These are phyloP conservation scores for maize (Zea mays) DNA, from an alignment of 176 grass and related monocot species.

Conservation along the genomic window Zm-B73-REFERENCE-NAM-5.0 NC_050103.1:115808001-115808500, in stretches of 20 bases:
- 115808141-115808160: conserved; percentile 93
- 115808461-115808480: too few relatives aligned
- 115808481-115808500: too few relatives aligned
- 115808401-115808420: too few relatives aligned
- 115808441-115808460: too few relatives aligned
- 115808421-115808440: too few relatives aligned
- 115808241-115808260: conserved; percentile 51
- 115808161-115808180: conserved; percentile 95
- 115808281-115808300: background rate
- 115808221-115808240: conserved; percentile 87
- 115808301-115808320: background rate
- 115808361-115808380: background rate
- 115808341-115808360: background rate
- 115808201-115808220: conserved; percentile 82
- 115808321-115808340: background rate
- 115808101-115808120: conserved; percentile 88
- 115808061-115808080: conserved; percentile 54
- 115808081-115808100: conserved; percentile 99
- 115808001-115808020: background rate
- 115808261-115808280: conserved; percentile 4
- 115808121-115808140: conserved; percentile 93
- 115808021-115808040: background rate
- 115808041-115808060: conserved; percentile 25
- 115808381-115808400: too few relatives aligned
- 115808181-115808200: conserved; percentile 84